Percentiles rank a stretch among this genome's conserved stretches.
These are phyloP conservation scores for Trametes versicolor DNA, from an alignment of 1,284 basidiomycete genomes.

Conservation along the genomic window DNA sequence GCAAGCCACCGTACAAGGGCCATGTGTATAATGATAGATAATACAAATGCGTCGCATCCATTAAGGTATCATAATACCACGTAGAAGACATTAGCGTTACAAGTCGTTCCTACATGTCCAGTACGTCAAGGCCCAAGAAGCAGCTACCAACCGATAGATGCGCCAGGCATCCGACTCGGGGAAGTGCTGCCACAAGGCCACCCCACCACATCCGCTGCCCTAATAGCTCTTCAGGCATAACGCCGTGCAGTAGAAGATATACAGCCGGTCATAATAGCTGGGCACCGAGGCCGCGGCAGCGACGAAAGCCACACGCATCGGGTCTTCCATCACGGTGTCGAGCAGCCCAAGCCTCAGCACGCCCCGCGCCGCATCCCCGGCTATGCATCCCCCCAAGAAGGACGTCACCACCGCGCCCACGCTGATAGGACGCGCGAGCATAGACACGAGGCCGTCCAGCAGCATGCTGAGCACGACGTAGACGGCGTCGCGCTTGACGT, in stretches of 20 bases:
- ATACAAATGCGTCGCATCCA: no score
- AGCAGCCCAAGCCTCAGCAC: neutral
- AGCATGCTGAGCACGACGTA: neutral
- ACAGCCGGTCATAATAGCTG: neutral
- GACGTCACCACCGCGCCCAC: no score
- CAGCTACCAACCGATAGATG: neutral
- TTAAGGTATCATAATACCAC: no score
- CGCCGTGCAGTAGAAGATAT: neutral
- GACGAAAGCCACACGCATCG: neutral
- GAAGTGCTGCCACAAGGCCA: neutral
- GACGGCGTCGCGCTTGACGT: neutral
- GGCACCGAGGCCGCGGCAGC: neutral
- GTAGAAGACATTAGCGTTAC: no score
- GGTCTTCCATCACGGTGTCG: neutral
- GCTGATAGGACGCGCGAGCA: neutral
- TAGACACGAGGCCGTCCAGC: neutral
- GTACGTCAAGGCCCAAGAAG: no score
- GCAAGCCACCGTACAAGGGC: no score
- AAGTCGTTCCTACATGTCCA: no score
- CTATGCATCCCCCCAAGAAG: neutral
- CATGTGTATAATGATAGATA: no score
- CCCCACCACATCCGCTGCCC: no score
- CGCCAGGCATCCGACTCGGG: neutral
- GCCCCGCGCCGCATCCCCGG: neutral
- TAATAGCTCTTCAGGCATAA: no score